Percentiles rank a stretch among this genome's conserved stretches.
phyloP scores from a whole-genome alignment of 495 filamentous ascomycete species.

The Cercophora samala region DNA sequence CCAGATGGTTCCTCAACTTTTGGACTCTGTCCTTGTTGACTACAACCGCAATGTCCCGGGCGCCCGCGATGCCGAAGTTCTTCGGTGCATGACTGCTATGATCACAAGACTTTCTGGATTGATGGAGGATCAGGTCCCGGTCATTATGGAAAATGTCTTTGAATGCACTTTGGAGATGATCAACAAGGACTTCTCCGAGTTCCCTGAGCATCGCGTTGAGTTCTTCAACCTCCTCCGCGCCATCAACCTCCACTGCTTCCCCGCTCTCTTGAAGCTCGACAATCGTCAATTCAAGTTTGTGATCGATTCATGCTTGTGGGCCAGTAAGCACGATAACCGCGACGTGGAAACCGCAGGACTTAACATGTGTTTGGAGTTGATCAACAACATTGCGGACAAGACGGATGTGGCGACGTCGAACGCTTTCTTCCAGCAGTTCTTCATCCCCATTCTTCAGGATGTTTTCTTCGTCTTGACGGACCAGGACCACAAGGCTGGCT shows the following conservation, averaged over 20 bases:
- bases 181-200: slow-evolving; percentile 99
- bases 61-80: slow-evolving; percentile 91
- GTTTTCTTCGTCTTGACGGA: slow-evolving; percentile 98
- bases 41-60: slow-evolving; percentile 97
- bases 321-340: slow-evolving; percentile 98
- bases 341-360: slow-evolving; percentile 97
- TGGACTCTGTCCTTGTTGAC: slow-evolving; percentile 91
- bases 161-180: slow-evolving; percentile 99
- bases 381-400: slow-evolving; percentile 91
- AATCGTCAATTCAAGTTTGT: slow-evolving; percentile 97
- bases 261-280: slow-evolving; percentile 87
- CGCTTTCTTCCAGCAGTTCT: slow-evolving; percentile 97
- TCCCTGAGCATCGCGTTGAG: slow-evolving; percentile 94
- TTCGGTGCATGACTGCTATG: slow-evolving; percentile 96
- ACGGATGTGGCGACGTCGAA: slow-evolving; percentile 81
- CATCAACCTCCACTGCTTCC: slow-evolving; percentile 96
- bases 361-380: slow-evolving; percentile 97
- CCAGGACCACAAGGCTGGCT: slow-evolving; percentile 96
- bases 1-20: slow-evolving; percentile 93
- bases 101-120: slow-evolving; percentile 79
- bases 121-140: slow-evolving; percentile 97
- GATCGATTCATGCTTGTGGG: slow-evolving; percentile 99
- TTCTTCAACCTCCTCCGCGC: slow-evolving; percentile 96
- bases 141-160: slow-evolving; percentile 98
- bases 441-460: slow-evolving; percentile 90